Percentiles rank a stretch among this genome's conserved stretches.
These are phyloP conservation scores for Syncephalastrum contaminatum DNA, from an alignment of 371 early-diverging fungal genomes.

Conservation along the genomic window DNA sequence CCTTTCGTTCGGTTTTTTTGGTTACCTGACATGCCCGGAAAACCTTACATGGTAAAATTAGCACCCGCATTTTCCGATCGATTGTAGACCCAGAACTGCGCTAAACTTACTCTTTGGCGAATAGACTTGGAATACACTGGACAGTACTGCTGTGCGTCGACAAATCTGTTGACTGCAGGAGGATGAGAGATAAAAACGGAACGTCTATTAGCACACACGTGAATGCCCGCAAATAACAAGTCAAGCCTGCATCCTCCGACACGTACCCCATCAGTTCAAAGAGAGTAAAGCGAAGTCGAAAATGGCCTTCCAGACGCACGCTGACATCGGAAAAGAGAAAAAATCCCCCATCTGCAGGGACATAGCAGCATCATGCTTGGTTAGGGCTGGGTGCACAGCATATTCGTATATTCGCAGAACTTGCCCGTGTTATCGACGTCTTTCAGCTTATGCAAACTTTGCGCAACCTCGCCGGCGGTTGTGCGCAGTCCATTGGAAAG, in stretches of 20 bases:
- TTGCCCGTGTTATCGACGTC: slow-evolving; percentile 42
- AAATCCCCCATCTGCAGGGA: slow-evolving; percentile 78
- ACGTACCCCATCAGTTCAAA: slow-evolving; percentile 81
- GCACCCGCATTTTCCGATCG: slow-evolving; percentile 1
- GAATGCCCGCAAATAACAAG: neutral
- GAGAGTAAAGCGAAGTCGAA: slow-evolving; percentile 82
- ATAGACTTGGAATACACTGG: slow-evolving; percentile 81
- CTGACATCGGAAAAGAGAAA: slow-evolving; percentile 95
- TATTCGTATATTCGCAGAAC: neutral
- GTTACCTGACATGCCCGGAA: slow-evolving; percentile 80
- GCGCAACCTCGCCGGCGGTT: slow-evolving; percentile 47
- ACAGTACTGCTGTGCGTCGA: slow-evolving; percentile 50
- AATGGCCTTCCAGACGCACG: slow-evolving; percentile 87
- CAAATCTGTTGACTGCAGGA: neutral
- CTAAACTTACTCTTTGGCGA: slow-evolving; percentile 74
- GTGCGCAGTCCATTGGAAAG: slow-evolving; percentile 32
- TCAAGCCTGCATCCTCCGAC: neutral
- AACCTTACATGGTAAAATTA: slow-evolving; percentile 42
- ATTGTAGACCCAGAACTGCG: neutral
- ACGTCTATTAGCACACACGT: neutral
- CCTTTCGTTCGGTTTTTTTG: slow-evolving; percentile 1
- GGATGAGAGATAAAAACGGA: too few species aligned
- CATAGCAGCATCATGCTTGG: too few species aligned
- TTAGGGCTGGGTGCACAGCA: too few species aligned
- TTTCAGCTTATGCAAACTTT: slow-evolving; percentile 47